Conservation (phyloP, 2,329 filamentous ascomycete genomes). For the Paecilomyces sp. region DNA sequence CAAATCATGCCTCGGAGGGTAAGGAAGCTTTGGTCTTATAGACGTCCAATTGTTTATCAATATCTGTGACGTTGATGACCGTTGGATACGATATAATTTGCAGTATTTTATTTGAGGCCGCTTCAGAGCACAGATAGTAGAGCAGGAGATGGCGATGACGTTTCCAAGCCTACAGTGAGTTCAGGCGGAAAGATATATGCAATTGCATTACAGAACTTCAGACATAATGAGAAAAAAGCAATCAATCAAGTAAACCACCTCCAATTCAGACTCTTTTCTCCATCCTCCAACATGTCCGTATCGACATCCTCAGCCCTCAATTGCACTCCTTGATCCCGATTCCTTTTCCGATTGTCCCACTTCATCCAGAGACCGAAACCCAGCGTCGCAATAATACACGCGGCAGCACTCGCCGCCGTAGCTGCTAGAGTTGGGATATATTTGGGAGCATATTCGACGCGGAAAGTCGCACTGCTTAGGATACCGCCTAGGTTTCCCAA, state of each 20-base stretch:
- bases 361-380: slow-evolving; percentile 41
- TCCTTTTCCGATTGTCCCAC: slow-evolving; percentile 33
- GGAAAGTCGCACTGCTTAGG: slow-evolving; percentile 38
- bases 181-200: neutral
- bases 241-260: neutral
- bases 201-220: neutral
- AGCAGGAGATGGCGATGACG: too few relatives aligned
- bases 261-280: slow-evolving; percentile 32
- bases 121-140: too few relatives aligned
- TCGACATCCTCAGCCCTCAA: slow-evolving; percentile 32
- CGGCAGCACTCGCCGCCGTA: slow-evolving; percentile 36
- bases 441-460: slow-evolving; percentile 42
- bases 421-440: slow-evolving; percentile 43
- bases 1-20: neutral
- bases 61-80: too few relatives aligned
- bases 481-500: slow-evolving; percentile 45
- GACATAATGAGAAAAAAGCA: neutral
- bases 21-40: neutral
- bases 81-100: too few relatives aligned
- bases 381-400: slow-evolving; percentile 33
- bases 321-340: slow-evolving; percentile 28
- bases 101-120: too few relatives aligned
- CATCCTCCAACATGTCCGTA: slow-evolving; percentile 31
- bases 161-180: too few relatives aligned
- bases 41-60: too few relatives aligned